A percentile compares a stretch with the other conserved stretches of the same genome.
phyloP scores from a whole-genome alignment of 1,284 basidiomycete genomes.

The Sporisorium exsertum region DNA sequence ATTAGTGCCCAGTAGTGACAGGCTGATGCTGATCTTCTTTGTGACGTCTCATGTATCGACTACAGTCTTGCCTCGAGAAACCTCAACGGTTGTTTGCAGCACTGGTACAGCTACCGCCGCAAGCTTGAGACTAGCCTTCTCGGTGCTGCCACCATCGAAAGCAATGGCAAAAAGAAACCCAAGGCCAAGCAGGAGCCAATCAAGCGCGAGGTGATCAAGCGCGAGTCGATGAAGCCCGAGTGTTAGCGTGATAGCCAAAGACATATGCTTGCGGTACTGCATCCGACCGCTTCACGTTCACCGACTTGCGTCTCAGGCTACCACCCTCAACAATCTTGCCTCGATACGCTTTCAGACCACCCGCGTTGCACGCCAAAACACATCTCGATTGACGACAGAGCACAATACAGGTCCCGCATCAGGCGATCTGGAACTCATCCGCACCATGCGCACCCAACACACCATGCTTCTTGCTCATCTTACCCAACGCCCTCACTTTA shows the following conservation, averaged over 20 bases:
- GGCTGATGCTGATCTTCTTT: background rate
- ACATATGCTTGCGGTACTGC: background rate
- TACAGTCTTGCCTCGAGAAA: slow-evolving; percentile 11
- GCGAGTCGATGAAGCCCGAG: too few species aligned
- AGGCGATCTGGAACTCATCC: slow-evolving; percentile 65
- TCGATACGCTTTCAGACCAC: background rate
- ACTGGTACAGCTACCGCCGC: slow-evolving; percentile 19
- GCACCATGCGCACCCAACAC: slow-evolving; percentile 80
- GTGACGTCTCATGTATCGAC: background rate
- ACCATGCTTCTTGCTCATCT: slow-evolving; percentile 82
- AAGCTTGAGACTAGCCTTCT: slow-evolving; percentile 10
- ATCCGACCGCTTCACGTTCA: background rate
- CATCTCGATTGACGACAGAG: background rate
- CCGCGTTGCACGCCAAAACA: background rate
- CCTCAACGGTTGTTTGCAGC: background rate
- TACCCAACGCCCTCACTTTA: slow-evolving; percentile 85
- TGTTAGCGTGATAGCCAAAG: too few species aligned
- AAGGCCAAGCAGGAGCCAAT: background rate
- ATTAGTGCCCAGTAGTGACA: background rate
- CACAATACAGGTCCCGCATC: background rate
- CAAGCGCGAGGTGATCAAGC: background rate
- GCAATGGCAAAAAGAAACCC: slow-evolving; percentile 22
- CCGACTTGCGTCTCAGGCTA: too few species aligned
- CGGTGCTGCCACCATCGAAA: slow-evolving; percentile 17
- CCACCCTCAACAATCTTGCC: too few species aligned